Conservation (phyloP, 164 flowering plant species). For the Vitis cinerea region DNA sequence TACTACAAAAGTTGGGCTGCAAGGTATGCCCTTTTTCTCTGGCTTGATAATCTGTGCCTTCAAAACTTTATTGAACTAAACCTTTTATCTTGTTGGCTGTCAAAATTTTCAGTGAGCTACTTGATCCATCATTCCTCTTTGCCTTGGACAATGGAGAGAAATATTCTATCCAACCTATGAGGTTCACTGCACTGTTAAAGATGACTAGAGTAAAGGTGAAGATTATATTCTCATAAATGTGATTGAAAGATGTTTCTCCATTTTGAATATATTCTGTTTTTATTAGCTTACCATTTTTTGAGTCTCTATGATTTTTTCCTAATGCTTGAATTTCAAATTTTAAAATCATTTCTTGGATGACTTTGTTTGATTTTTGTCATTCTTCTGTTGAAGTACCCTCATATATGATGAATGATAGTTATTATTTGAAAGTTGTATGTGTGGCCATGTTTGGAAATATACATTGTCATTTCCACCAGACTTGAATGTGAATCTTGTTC, state of each 20-base stretch:
- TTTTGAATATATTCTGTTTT: not conserved
- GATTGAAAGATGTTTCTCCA: not conserved
- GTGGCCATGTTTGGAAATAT: too few species aligned
- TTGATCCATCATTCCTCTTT: constrained; percentile 94
- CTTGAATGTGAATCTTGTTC: too few species aligned
- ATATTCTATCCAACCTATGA: constrained; percentile 75
- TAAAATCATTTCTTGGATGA: too few species aligned
- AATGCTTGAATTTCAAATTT: too few species aligned
- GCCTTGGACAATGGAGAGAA: constrained; percentile 90
- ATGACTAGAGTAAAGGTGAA: constrained; percentile 88
- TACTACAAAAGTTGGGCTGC: constrained; percentile 97
- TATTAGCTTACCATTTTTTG: not conserved
- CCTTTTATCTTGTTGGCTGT: constrained; percentile 3
- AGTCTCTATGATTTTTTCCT: not conserved
- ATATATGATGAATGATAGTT: too few species aligned
- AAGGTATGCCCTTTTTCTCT: constrained; percentile 45
- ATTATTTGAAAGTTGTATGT: too few species aligned
- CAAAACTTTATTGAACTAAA: not conserved
- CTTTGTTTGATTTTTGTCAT: not conserved
- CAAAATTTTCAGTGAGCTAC: constrained; percentile 62
- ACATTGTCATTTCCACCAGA: too few species aligned
- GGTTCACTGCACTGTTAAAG: constrained; percentile 67
- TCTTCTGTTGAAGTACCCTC: too few species aligned
- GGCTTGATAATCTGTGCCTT: not conserved
- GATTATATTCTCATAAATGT: not conserved